Base-by-base conservation (phyloP, 176 grass and related monocot genomes). In the Eleusine coracana region DNA sequence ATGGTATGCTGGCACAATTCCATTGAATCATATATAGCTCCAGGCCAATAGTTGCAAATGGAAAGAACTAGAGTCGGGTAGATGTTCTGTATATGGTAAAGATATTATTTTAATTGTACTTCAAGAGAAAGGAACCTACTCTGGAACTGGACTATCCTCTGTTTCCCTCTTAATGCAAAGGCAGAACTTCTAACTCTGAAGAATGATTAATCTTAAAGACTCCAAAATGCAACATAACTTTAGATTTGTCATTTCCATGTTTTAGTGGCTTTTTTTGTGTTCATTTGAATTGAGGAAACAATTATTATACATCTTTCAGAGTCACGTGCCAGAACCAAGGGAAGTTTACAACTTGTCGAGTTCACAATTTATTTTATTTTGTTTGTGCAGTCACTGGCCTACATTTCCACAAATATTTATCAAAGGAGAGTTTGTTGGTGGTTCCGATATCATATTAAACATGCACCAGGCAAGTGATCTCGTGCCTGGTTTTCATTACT, bases 381-480 rank as follows among this genome's bases (percentile, higher is more conserved):
- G 51, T 83, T 48, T 65, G 13, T 84, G 85, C 78, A 94, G 97
- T 67, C 90, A 94, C 54, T 99, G 93, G 91, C 93, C 97, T 39
- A 96, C 97, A 51, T 99, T 99, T 89, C 93, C 97, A 3, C 93
- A 99, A 90, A 84, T 99, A 86, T 96, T 96, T 88, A 96, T 99
- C 55, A 96, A 99, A 29, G 91, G 96, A 79, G 93, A 99, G 62
- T 99, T 99, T 68, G 78, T 99, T 42, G 97, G 97, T 5, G 97
- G 97, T 36, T 96, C 97, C 54, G 97, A 99, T 90, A 96, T 96
- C 73, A 88, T 99, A 80, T 86, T 99, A 58, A 89, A 56, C 78
- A 96, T 96, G 97, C 97, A 99, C 66, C 93, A 96, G 97, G 97
- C 89, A 93, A 87, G 73, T 54, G 71, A 89, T 73, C 11, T 68